Conservation (phyloP, 2,329 filamentous ascomycete species). For the Ascochyta fabae region DNA sequence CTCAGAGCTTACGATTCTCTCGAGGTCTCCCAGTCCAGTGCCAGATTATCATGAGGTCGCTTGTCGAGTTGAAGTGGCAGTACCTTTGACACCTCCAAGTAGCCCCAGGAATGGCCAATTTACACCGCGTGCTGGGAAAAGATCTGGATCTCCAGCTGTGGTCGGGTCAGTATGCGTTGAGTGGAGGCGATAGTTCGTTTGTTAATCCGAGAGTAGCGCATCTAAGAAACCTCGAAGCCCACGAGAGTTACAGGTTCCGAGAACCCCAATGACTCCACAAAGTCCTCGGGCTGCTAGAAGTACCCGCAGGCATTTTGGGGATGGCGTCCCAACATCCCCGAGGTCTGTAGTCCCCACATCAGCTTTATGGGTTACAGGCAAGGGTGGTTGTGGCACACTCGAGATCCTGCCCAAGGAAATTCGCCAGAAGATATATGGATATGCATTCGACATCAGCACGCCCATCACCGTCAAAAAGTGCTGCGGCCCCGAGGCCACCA, state of each 20-base stretch:
- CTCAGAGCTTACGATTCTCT: slow-evolving; percentile 7
- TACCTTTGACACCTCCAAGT: not conserved
- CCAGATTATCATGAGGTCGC: not conserved
- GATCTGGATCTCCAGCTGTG: not conserved
- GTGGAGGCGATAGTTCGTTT: not conserved
- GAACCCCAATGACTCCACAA: not conserved
- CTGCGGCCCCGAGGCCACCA: slow-evolving; percentile 19
- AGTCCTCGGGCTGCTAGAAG: not conserved
- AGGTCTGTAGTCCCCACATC: not conserved
- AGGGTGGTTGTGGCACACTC: slow-evolving; percentile 16
- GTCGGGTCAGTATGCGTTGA: not conserved
- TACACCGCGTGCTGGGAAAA: not conserved
- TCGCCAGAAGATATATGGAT: slow-evolving; percentile 17
- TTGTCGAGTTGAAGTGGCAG: not conserved
- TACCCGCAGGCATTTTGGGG: not conserved
- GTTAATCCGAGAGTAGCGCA: not conserved
- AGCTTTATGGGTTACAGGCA: not conserved
- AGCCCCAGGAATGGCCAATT: not conserved
- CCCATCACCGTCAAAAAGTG: slow-evolving; percentile 22
- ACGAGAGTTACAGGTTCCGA: not conserved
- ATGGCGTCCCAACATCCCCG: not conserved
- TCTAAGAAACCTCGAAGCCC: not conserved
- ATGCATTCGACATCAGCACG: slow-evolving; percentile 10
- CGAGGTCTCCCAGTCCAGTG: slow-evolving; percentile 17
- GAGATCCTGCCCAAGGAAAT: slow-evolving; percentile 18